Conservation (phyloP, 805 yeast genomes). For the Jamesozyma lodderae region DNA sequence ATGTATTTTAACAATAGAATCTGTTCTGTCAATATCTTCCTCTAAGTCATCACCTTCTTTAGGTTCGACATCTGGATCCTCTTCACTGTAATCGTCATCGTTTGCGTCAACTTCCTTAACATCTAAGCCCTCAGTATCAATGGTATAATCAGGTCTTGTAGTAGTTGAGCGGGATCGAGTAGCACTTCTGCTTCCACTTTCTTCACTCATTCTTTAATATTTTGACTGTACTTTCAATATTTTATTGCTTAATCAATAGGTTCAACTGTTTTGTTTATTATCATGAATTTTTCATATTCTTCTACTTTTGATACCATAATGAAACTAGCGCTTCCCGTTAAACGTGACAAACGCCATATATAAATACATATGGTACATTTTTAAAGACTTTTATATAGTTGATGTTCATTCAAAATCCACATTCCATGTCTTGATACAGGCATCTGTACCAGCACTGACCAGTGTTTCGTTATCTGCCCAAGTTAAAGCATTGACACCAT, state of each 20-base stretch:
- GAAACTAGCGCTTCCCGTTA: too few relatives aligned
- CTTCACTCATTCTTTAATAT: neutral
- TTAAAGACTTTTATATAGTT: too few relatives aligned
- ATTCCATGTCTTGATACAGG: constrained; percentile 68
- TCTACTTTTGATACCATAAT: too few relatives aligned
- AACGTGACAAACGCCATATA: too few relatives aligned
- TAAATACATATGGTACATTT: too few relatives aligned
- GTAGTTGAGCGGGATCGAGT: constrained; percentile 18
- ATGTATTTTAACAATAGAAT: neutral
- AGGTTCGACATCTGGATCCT: constrained; percentile 4
- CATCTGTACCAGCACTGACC: constrained; percentile 73
- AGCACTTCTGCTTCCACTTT: neutral
- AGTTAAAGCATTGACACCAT: constrained; percentile 65
- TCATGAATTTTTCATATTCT: too few relatives aligned
- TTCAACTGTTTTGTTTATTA: too few relatives aligned
- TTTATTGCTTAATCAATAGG: too few relatives aligned
- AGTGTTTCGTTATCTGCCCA: constrained; percentile 52
- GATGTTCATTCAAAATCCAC: constrained; percentile 17
- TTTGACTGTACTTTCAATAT: too few relatives aligned
- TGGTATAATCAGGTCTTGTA: constrained; percentile 19
- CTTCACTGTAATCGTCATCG: constrained; percentile 20
- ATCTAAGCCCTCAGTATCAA: constrained; percentile 27
- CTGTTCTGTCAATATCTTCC: constrained; percentile 15
- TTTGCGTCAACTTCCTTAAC: constrained; percentile 21
- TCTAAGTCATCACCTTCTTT: constrained; percentile 13